phyloP scores from a whole-genome alignment of 768 basidiomycete species.

The Leccinum olivaceopallidum region DNA sequence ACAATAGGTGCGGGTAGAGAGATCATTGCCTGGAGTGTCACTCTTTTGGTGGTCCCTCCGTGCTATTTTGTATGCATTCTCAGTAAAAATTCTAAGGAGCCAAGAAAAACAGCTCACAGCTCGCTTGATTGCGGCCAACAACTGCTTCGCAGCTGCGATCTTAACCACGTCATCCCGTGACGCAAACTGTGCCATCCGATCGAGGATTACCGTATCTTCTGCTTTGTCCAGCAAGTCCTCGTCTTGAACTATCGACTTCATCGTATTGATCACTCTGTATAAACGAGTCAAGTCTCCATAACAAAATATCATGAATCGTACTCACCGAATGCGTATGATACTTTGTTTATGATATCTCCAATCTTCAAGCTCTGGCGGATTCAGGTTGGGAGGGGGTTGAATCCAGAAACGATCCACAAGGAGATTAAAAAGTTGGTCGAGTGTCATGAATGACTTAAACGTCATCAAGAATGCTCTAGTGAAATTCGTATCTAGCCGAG shows the following conservation, averaged over 20 bases:
- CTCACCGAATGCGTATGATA: conserved; percentile 60
- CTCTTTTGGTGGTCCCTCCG: conserved; percentile 36
- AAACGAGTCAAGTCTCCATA: not conserved
- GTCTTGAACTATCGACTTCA: conserved; percentile 62
- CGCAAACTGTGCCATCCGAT: conserved; percentile 54
- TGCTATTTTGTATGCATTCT: conserved; percentile 18
- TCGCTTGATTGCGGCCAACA: conserved; percentile 50
- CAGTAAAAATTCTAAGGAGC: not conserved
- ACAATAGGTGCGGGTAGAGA: conserved; percentile 54
- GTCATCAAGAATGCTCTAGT: conserved; percentile 67
- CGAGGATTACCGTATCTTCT: conserved; percentile 52
- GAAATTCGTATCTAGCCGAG: conserved; percentile 49
- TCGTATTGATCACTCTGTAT: conserved; percentile 60
- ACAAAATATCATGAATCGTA: not conserved
- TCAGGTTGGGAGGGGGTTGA: conserved; percentile 48
- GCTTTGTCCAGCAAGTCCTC: conserved; percentile 54
- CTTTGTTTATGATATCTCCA: conserved; percentile 62
- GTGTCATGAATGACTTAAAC: conserved; percentile 64
- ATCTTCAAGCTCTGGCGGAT: conserved; percentile 43
- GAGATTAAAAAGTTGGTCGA: conserved; percentile 53
- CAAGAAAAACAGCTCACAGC: conserved; percentile 38
- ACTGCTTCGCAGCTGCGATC: conserved; percentile 48
- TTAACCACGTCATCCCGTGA: conserved; percentile 41
- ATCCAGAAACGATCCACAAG: conserved; percentile 59
- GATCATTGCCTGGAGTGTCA: conserved; percentile 35